Base-by-base conservation (phyloP, 2,329 filamentous ascomycete genomes). In the Hypoxylon sp. region DNA sequence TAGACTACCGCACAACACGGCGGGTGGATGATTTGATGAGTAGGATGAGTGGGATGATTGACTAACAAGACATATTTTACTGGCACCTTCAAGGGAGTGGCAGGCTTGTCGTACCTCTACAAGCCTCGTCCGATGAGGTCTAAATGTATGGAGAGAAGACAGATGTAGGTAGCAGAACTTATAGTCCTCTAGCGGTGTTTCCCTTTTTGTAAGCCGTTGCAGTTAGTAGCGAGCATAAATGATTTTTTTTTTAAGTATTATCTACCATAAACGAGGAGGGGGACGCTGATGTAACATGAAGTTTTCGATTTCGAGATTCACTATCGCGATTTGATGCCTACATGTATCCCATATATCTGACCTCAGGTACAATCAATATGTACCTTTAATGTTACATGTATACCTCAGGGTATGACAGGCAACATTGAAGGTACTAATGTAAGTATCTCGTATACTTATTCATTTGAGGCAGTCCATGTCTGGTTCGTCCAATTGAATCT, bases 61-160 rank as follows among this genome's bases (percentile, higher is more conserved):
- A 71, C 71, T 73, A 26, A 73, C 69, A 64, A 57, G 69, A 67
- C 71, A 72, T 72, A 52, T 46, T 31, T 31, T 69, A 35, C 29
- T 22, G 35, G 53, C 33, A 22, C 4, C 10, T 52, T 9, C 42
- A 35, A 22, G 37, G 50, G 50, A 52, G 35, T 37, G 19, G 53
- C 29, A 39, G 52, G 22, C 24, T 58, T 53, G 37, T 39, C 11
- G 48, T 59, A 11, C 37, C 31, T 55, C 50, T 55, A n/a, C 19
- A 39, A n/a, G 44, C 17, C 19, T 66, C 22, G 37, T 29, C 47
- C 53, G 51, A 17, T 44, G 55, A 37, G 14, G 51, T 51, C 33
- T 57, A 46, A 31, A 52, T 10, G 35, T 55, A 19, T 22, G 33
- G 10, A 52, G 24, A 33, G 19, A 26, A 39, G 22, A 31, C 10